Base-by-base conservation (phyloP, 805 yeast genomes). In the Zygoascus biomembranicola region DNA sequence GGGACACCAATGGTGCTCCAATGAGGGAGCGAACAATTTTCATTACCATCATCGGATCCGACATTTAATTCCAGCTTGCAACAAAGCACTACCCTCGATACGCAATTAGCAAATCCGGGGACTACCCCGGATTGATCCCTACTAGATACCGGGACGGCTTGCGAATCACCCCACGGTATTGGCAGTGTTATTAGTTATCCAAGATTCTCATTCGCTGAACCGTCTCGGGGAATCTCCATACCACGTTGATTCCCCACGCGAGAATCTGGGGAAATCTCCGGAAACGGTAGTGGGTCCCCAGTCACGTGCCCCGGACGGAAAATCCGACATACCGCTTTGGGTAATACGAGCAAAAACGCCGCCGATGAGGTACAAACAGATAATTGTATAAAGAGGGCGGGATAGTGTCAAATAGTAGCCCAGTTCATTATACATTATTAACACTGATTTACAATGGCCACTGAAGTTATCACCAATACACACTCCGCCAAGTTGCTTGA, bases 401-500 rank as follows among this genome's bases (percentile, higher is more conserved):
- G 39, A 35, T 11, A 8, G 39, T 43, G 46, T 5, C 28, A 23
- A 23, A 4, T 23, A 23, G 28, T 23, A 23, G 28, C 6, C 6
- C 28, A 23, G 28, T 6, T 4, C 28, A 23, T 23, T 23, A 23
- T 23, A 23, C 28, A 23, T 6, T 6, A 23, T 23, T 23, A 23
- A 3, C 3, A 23, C 28, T 23, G 28, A 23, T 3, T 23, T 23
- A 23, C 28, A 23, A 23, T 23, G 28, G 28, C 28, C 5, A 35
- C 39, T 35, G 39, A 11, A 35, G 39, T 35, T 13, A 11, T 35
- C 16, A 13, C 39, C 39, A 35, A 35, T 35, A 35, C 39, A 35
- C 39, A 35, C 10, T 35, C 39, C 49, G 49, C 32, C 20, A 46
- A 46, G 26, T 32, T 50, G 37, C 53, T 59, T 37, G 62, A 59